Percentiles rank a stretch among this genome's conserved stretches.
phyloP scores from a whole-genome alignment of 805 yeast species.

The Spathaspora girioi region DNA sequence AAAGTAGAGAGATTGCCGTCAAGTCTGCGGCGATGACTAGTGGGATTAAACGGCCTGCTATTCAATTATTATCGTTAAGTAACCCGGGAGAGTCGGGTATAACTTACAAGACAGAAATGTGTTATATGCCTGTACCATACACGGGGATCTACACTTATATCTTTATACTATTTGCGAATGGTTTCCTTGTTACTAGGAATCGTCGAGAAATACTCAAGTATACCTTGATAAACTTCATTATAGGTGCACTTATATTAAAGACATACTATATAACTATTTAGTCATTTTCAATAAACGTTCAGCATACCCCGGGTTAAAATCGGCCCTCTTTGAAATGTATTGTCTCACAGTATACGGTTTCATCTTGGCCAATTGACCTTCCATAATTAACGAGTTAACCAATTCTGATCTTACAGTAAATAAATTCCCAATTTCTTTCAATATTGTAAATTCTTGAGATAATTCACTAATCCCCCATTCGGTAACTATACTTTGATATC shows the following conservation, averaged over 20 bases:
- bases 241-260: not conserved
- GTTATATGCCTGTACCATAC: slow-evolving; percentile 57
- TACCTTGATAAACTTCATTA: not conserved
- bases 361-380: slow-evolving; percentile 70
- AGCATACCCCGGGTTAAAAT: slow-evolving; percentile 54
- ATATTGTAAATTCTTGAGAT: slow-evolving; percentile 59
- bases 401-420: slow-evolving; percentile 83
- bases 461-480: slow-evolving; percentile 63
- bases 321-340: slow-evolving; percentile 66
- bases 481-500: slow-evolving; percentile 66
- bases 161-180: slow-evolving; percentile 9
- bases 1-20: slow-evolving; percentile 69
- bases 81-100: slow-evolving; percentile 28
- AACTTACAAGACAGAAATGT: slow-evolving; percentile 43
- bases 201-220: not conserved
- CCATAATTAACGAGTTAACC: slow-evolving; percentile 72
- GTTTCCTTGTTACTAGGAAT: not conserved
- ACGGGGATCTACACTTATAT: slow-evolving; percentile 35
- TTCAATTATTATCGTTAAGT: slow-evolving; percentile 71
- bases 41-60: slow-evolving; percentile 83
- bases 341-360: slow-evolving; percentile 60
- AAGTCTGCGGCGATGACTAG: slow-evolving; percentile 91
- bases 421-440: slow-evolving; percentile 79
- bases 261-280: slow-evolving; percentile 4
- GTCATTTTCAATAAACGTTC: slow-evolving; percentile 36